A percentile compares a stretch with the other conserved stretches of the same genome.
These are phyloP conservation scores for Gentiana straminea DNA, from an alignment of 257 asterid genomes.

Conservation along the genomic window DNA sequence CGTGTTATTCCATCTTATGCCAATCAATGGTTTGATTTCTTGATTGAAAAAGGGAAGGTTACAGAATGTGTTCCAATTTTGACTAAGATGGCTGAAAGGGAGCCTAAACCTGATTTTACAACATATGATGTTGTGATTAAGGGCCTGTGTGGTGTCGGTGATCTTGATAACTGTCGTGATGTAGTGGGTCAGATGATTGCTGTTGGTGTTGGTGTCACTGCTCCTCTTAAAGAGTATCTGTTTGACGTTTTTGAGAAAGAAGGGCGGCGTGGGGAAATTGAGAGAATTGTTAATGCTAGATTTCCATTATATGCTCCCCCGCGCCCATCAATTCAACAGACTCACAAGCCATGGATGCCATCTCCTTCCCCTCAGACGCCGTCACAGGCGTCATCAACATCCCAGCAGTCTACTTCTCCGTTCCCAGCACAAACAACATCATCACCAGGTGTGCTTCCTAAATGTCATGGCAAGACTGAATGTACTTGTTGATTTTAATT, in stretches of 20 bases:
- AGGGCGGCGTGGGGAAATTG: conserved; percentile 48
- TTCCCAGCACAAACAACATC: not conserved
- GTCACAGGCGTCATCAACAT: conserved; percentile 1
- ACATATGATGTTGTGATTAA: conserved; percentile 61
- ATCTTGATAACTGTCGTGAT: conserved; percentile 31
- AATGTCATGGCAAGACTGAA: not conserved
- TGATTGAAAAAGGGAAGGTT: conserved; percentile 59
- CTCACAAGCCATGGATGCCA: conserved; percentile 1
- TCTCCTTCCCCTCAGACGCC: conserved; percentile 1
- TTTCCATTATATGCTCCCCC: conserved; percentile 22
- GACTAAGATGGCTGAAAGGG: conserved; percentile 55
- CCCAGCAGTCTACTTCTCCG: conserved; percentile 1
- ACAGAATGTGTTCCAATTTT: conserved; percentile 56
- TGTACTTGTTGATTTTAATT: too few species aligned
- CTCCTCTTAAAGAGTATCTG: conserved; percentile 41
- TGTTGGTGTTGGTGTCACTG: conserved; percentile 43
- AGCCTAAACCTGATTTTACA: conserved; percentile 76
- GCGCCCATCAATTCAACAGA: conserved; percentile 14
- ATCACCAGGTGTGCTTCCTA: not conserved
- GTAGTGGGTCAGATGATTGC: conserved; percentile 47
- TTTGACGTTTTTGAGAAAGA: conserved; percentile 45
- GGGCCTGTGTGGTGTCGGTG: conserved; percentile 46
- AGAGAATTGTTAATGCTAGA: conserved; percentile 33
- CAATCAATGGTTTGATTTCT: conserved; percentile 61
- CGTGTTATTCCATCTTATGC: conserved; percentile 76